phyloP scores from a whole-genome alignment of 2,329 filamentous ascomycete genomes.

The Ophiobolus disseminans region DNA sequence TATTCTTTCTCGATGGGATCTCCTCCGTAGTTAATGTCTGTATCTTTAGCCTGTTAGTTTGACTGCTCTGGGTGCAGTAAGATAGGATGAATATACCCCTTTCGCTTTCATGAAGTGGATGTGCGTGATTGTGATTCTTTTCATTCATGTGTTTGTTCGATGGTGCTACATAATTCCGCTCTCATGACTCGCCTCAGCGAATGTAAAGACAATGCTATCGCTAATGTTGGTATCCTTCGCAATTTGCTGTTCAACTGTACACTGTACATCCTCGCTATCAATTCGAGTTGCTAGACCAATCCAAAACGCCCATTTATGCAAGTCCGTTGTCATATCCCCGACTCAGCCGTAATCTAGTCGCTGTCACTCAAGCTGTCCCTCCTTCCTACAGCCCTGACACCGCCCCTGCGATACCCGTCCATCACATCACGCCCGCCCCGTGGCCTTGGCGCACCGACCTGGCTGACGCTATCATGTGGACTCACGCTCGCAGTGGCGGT shows the following conservation, averaged over 20 bases:
- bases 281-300: not conserved
- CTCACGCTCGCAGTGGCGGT: slow-evolving; percentile 46
- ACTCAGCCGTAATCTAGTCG: slow-evolving; percentile 38
- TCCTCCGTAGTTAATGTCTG: no score
- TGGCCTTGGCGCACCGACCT: slow-evolving; percentile 49
- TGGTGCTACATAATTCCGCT: slow-evolving; percentile 4
- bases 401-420: slow-evolving; percentile 51
- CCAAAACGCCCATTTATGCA: slow-evolving; percentile 2
- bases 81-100: slow-evolving; percentile 23
- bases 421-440: slow-evolving; percentile 50
- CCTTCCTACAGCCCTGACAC: slow-evolving; percentile 50
- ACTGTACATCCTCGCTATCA: slow-evolving; percentile 4
- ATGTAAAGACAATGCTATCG: not conserved
- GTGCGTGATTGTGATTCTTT: not conserved
- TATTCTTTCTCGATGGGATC: no score
- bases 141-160: slow-evolving; percentile 1
- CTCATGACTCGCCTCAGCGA: not conserved
- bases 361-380: slow-evolving; percentile 64
- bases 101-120: slow-evolving; percentile 1
- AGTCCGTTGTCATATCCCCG: not conserved
- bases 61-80: no score
- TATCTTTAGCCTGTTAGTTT: no score
- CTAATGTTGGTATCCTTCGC: slow-evolving; percentile 1
- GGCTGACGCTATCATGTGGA: slow-evolving; percentile 49
- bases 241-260: slow-evolving; percentile 3